Evolutionary conservation across 768 basidiomycete species (phyloP), one percentile per base, ranked within the genome.

Genomic region (Mycena rosella): DNA sequence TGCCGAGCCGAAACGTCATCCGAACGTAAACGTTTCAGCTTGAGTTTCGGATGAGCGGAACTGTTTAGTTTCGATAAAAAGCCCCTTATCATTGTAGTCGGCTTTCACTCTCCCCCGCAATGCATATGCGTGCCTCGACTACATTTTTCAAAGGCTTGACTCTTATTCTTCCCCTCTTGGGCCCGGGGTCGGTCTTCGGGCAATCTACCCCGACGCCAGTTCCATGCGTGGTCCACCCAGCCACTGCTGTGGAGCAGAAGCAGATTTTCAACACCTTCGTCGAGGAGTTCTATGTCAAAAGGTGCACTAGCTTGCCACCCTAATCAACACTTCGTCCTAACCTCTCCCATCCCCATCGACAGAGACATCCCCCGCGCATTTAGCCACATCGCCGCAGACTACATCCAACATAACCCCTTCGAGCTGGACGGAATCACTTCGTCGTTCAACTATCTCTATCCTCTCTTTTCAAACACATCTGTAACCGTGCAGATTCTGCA

Each of bases 401-500:
- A 27, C 59, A 51, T 60, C 48, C 59, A 60, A 60, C 59, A 60
- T 47, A 60, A 60, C 48, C 59, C 59, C 47, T 51, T 51, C 32
- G 59, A 48, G 59, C 45, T 49, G 30, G 59, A 60, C 59, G 59
- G 59, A 38, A 36, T 49, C 59, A 51, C 45, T 51, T 34, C 59
- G 59, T 60, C 59, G 32, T 51, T 60, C 59, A 20, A 51, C 47
- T 36, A 38, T 29, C 47, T 60, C 45, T 3, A 48, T 34, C 47
- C 47, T 51, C 34, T 60, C 47, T 48, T 60, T 51, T 48, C 47
- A 48, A 51, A 60, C 59, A 48, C 47, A 48, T 60, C 59, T 40
- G 59, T 60, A 40, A 60, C 20, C 30, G 59, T 60, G 48, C 47
- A 60, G 59, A 51, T 60, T 40, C 17, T 60, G 59, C 59, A 51